These are phyloP conservation scores for Neophaeococcomyces mojaviensis DNA, from an alignment of 2,329 filamentous ascomycete genomes.

Conservation along the genomic window DNA sequence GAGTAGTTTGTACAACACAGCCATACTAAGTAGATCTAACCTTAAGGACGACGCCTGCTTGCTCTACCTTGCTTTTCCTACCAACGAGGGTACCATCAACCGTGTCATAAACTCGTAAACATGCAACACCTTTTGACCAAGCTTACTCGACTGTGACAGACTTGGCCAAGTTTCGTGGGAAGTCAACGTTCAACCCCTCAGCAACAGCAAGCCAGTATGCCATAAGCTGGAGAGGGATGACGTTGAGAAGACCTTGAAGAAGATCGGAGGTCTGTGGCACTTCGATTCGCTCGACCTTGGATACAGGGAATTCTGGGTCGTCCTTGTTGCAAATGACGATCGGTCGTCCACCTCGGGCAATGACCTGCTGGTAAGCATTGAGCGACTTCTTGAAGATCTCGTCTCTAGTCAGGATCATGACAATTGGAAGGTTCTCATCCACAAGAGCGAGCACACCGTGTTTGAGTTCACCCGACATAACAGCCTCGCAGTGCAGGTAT, in stretches of 20 bases:
- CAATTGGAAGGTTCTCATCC: constrained; percentile 96
- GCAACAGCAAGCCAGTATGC: constrained; percentile 97
- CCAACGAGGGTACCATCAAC: background rate
- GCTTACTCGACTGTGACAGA: constrained; percentile 88
- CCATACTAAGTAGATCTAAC: constrained; percentile 6
- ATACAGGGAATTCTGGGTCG: constrained; percentile 81
- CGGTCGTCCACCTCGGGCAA: constrained; percentile 88
- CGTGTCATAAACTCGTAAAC: constrained; percentile 4
- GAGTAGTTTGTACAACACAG: constrained; percentile 6
- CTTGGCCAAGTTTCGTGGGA: constrained; percentile 97
- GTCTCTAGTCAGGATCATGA: constrained; percentile 98
- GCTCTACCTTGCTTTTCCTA: background rate
- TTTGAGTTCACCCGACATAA: constrained; percentile 99
- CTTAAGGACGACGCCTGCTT: background rate
- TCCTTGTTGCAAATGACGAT: constrained; percentile 96
- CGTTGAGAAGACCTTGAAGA: constrained; percentile 93
- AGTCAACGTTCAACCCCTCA: constrained; percentile 94
- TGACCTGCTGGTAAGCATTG: constrained; percentile 98
- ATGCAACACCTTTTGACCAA: background rate
- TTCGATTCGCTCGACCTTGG: constrained; percentile 93
- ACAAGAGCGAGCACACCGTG: constrained; percentile 96
- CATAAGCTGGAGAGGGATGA: constrained; percentile 94
- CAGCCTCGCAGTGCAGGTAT: constrained; percentile 97
- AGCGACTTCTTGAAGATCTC: constrained; percentile 97
- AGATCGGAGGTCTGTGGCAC: constrained; percentile 92